Evolutionary conservation across 2,329 filamentous ascomycete genomes (phyloP).

Genomic region (Parastagonospora nodorum): DNA sequence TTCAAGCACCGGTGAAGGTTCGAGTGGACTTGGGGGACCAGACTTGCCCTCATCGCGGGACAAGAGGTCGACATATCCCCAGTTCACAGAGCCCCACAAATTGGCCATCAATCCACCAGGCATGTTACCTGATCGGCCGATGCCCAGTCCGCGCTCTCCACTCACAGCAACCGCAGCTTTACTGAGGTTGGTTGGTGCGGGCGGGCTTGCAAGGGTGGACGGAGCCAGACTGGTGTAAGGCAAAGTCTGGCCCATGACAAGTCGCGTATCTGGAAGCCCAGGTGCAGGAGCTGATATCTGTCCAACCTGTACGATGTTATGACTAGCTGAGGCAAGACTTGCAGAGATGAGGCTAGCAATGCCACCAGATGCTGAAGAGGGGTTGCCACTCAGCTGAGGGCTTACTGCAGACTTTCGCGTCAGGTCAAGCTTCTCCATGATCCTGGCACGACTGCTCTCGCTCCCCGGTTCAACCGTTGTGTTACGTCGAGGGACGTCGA

Average conservation of each 20-base stretch:
- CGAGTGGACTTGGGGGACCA: constrained; percentile 42
- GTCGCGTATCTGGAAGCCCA: constrained; percentile 42
- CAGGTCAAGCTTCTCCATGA: constrained; percentile 91
- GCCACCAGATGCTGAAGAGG: constrained; percentile 61
- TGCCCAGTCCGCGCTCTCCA: constrained; percentile 71
- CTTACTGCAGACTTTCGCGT: constrained; percentile 76
- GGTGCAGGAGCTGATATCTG: constrained; percentile 48
- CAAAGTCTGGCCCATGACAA: constrained; percentile 51
- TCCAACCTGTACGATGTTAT: constrained; percentile 74
- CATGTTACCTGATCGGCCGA: constrained; percentile 68
- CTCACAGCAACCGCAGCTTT: constrained; percentile 81
- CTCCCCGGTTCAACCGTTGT: constrained; percentile 65
- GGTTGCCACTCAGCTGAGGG: constrained; percentile 48
- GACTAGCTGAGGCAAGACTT: constrained; percentile 73
- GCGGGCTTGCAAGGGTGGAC: constrained; percentile 79
- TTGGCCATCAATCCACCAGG: constrained; percentile 90
- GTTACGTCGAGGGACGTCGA: constrained; percentile 67
- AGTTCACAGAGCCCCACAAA: constrained; percentile 88
- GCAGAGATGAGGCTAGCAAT: constrained; percentile 86
- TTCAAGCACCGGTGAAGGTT: constrained; percentile 24
- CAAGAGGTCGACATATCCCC: constrained; percentile 70
- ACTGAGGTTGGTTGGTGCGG: constrained; percentile 83
- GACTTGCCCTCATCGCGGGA: constrained; percentile 57
- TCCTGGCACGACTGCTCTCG: constrained; percentile 74
- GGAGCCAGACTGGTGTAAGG: constrained; percentile 74